Base-by-base conservation (phyloP, 352 stramenopile species). In the Paralagenidium karlingii region DNA sequence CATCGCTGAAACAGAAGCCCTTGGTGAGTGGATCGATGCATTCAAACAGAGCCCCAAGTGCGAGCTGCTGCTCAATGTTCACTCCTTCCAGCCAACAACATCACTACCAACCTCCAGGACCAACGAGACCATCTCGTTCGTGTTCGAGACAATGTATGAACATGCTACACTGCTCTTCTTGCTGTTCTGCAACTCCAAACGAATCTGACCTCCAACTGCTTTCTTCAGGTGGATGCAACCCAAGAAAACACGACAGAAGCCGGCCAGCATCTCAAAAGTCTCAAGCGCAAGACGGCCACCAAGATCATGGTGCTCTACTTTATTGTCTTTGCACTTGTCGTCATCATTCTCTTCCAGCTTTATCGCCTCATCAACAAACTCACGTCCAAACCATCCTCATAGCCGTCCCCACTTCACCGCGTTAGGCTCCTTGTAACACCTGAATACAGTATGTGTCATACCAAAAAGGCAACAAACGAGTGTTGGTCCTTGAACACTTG, bases 261-360 rank as follows among this genome's bases (percentile, higher is more conserved):
- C 3, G 58, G 53, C 10, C 29, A 64, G 34, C 68, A 91, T 54
- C 45, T 91, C 22, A 68, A 62, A 39, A 91, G 77, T 37, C 70
- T 88, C 42, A 80, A 81, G 57, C 81, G 70, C 47, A 91, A 91
- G 62, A 70, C 70, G 51, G 56, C 68, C 18, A 68, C 59, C 38
- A 68, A 86, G 55, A 83, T 91, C 51, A 11, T 81, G 28, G 52
- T 74, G 31, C 53, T 91, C 15, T 91, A 86, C 56, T 55, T 83
- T 49, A 64, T 91, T 47, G 82, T 91, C 43, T 52, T 85, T 30
- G 70, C 66, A 1, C 60, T 91, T 33, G 45, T 58, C 25, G 59
- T 80, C 8, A 51, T 77, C 40, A 88, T 88, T 54, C 64, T 86
- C 53, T 45, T 38, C 20, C 8, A 19, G 5, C 40, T 47, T 2